A percentile compares a stretch with the other conserved stretches of the same genome.
Conservation (phyloP, 129 eudicot species). For the Flaveria brownii region DNA sequence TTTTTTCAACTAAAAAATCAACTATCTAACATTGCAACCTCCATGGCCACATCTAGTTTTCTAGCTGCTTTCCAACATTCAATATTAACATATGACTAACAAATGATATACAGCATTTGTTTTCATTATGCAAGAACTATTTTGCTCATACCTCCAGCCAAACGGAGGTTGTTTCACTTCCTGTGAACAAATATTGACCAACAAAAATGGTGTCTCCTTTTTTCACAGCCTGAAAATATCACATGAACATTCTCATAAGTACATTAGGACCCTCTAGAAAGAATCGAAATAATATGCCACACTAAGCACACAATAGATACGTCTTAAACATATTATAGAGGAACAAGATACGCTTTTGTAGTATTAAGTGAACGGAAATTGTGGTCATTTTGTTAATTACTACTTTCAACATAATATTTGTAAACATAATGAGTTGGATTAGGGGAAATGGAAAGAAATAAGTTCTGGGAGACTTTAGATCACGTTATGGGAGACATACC, state of each 20-base stretch:
- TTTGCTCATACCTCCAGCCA: conserved; percentile 81
- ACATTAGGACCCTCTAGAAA: not conserved
- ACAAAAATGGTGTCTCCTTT: conserved; percentile 88
- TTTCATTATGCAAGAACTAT: not conserved
- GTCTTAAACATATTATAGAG: not conserved
- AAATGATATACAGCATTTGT: not conserved
- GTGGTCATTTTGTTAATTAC: not conserved
- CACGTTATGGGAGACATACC: too few species aligned
- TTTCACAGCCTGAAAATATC: conserved; percentile 72
- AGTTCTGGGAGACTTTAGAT: too few species aligned
- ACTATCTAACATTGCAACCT: not conserved
- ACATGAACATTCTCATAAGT: conserved; percentile 23
- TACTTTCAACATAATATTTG: not conserved
- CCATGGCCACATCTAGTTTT: conserved; percentile 10
- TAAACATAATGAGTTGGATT: not conserved
- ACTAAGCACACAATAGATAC: not conserved
- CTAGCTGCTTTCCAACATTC: conserved; percentile 10
- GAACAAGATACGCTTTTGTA: not conserved
- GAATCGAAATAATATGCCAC: not conserved
- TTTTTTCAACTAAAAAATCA: not conserved
- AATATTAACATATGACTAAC: not conserved
- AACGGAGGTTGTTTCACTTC: conserved; percentile 95
- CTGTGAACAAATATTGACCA: conserved; percentile 89
- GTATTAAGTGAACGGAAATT: not conserved
- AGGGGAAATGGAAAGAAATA: too few species aligned